These are phyloP conservation scores for Delonix regia DNA, from an alignment of 306 rosid genomes.

Conservation along the genomic window DNA sequence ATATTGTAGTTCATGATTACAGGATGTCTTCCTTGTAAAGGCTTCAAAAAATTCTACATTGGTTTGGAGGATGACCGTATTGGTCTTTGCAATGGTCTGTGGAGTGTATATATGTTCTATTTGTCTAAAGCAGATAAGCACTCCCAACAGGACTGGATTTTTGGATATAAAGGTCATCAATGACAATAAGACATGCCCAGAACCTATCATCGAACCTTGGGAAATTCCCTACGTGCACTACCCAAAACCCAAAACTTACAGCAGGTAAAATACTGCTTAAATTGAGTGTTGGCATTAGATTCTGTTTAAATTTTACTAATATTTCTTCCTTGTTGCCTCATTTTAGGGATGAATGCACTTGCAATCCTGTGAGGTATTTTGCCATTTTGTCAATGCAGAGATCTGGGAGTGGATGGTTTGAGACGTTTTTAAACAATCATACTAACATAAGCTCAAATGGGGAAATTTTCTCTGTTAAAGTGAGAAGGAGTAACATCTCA, in stretches of 20 bases:
- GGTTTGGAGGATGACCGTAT: slow-evolving; percentile 73
- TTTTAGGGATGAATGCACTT: slow-evolving; percentile 82
- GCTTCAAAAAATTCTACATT: slow-evolving; percentile 76
- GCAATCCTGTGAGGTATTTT: slow-evolving; percentile 87
- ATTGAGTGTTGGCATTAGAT: slow-evolving; percentile 28
- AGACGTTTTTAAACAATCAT: slow-evolving; percentile 92
- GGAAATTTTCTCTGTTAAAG: slow-evolving; percentile 91
- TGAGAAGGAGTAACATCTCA: slow-evolving; percentile 80
- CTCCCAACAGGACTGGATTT: slow-evolving; percentile 51
- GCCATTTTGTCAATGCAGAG: slow-evolving; percentile 96
- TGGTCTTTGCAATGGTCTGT: slow-evolving; percentile 83
- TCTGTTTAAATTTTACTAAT: slow-evolving; percentile 39
- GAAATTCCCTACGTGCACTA: slow-evolving; percentile 79
- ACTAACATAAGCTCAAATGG: slow-evolving; percentile 95
- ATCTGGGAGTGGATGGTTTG: slow-evolving; percentile 99
- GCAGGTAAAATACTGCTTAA: slow-evolving; percentile 62
- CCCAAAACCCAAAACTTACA: slow-evolving; percentile 79
- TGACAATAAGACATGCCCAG: slow-evolving; percentile 66
- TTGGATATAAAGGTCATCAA: slow-evolving; percentile 56
- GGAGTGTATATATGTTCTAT: slow-evolving; percentile 90
- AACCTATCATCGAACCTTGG: slow-evolving; percentile 69
- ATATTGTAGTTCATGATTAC: slow-evolving; percentile 38
- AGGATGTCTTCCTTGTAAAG: slow-evolving; percentile 69
- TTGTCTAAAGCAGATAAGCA: slow-evolving; percentile 85
- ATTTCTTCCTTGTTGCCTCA: slow-evolving; percentile 20